Evolutionary conservation across 192 early-diverging fungal species (phyloP), one percentile per base, ranked within the genome.

Genomic region (Phycomyces blakesleeanus): DNA sequence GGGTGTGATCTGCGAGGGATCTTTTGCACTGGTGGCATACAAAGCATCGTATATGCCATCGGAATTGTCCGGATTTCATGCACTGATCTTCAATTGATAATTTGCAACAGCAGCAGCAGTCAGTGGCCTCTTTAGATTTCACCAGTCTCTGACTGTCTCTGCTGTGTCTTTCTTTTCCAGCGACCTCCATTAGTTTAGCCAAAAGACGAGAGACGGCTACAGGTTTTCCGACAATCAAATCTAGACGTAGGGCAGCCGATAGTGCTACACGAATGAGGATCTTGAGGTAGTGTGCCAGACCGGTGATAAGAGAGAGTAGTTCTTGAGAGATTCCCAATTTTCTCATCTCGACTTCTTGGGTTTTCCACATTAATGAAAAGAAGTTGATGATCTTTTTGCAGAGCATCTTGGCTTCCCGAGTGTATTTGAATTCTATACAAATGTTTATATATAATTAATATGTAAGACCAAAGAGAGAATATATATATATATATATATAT

Each of bases 361-460:
- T 86, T 66, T 90, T 84, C 3, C 88, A 89, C 37, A 99, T 78
- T 21, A 96, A 64, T 6, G 94, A 90, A 75, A 99, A 97, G 71
- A 98, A 98, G 65, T 88, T 89, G 55, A 96, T 89, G 61, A 96
- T 93, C 71, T 90, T 91, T 73, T 95, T 96, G 66, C 93, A 93
- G 55, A 99, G 81, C 80, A 96, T 86, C 81, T 94, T 97, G 11
- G 97, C 94, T 76, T 98, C 96, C 26, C 91, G 77, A 34, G 85
- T 89, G 67, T 91, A 83, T 62, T 90, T 85, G 51, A 91, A 77
- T 41, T 78, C 86, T 71, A 74, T 76, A 77, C 61, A 49, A n/a
- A 40, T 44, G 22, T 0, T 14, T 12, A 14, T n/a, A 40, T 52
- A 53, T 24, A 38, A 37, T 7, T 56, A 61, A 12, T 11, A n/a